Percentiles rank a stretch among this genome's conserved stretches.
Conservation (phyloP, 2,329 filamentous ascomycete species). For the Verticillium tricorpus region DNA sequence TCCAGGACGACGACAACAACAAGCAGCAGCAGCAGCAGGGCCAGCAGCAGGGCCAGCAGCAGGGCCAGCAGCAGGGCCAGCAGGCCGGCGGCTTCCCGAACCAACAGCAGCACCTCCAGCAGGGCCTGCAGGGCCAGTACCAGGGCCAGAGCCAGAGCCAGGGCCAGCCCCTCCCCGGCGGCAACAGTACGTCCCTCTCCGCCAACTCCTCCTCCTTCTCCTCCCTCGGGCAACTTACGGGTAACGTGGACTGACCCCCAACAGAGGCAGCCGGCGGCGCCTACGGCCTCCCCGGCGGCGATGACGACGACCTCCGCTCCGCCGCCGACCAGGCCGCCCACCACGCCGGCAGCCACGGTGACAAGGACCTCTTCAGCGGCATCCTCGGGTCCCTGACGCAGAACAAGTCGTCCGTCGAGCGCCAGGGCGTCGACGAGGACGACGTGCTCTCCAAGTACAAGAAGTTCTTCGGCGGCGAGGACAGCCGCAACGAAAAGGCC, state of each 20-base stretch:
- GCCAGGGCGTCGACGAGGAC: slow-evolving; percentile 45
- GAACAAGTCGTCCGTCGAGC: slow-evolving; percentile 43
- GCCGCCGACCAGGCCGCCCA: slow-evolving; percentile 44
- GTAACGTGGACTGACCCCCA: background rate
- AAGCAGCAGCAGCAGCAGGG: slow-evolving; percentile 2
- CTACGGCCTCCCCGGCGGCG: slow-evolving; percentile 27
- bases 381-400: slow-evolving; percentile 42
- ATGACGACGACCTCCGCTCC: slow-evolving; percentile 43
- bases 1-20: slow-evolving; percentile 24
- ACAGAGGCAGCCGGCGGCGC: slow-evolving; percentile 26
- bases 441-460: slow-evolving; percentile 72
- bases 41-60: background rate
- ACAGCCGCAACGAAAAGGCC: slow-evolving; percentile 39
- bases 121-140: background rate
- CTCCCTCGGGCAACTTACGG: background rate
- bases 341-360: slow-evolving; percentile 41
- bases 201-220: no score
- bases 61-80: background rate
- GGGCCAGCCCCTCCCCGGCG: slow-evolving; percentile 10
- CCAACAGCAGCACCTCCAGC: background rate
- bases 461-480: slow-evolving; percentile 60
- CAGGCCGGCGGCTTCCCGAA: background rate
- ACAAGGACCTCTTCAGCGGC: slow-evolving; percentile 42
- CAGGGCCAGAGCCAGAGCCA: background rate
- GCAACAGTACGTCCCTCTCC: slow-evolving; percentile 20